phyloP scores from a whole-genome alignment of 139 green algal genomes.

The Raphidocelis subcapitata region DNA sequence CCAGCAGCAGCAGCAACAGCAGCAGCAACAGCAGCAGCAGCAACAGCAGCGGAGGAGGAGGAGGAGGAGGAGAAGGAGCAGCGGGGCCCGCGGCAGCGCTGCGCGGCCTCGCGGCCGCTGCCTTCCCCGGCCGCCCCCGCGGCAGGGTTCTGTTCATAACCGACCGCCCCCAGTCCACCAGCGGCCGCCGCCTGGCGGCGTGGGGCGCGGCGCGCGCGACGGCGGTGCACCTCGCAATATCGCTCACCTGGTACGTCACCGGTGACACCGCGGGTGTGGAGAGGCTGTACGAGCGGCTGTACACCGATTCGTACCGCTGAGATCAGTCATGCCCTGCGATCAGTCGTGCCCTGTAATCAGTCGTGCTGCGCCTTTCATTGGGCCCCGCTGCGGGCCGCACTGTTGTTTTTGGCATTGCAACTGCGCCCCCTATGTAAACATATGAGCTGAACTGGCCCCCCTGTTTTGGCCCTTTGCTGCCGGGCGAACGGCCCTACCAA shows the following conservation, averaged over 20 bases:
- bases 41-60: neutral
- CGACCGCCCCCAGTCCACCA: constrained; percentile 42
- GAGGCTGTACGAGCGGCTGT: too few relatives aligned
- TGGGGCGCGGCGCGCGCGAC: constrained; percentile 56
- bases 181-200: constrained; percentile 57
- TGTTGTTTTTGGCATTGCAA: too few relatives aligned
- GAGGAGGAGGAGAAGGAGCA: neutral
- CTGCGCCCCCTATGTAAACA: too few relatives aligned
- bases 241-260: constrained; percentile 54
- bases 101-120: neutral
- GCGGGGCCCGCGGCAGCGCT: constrained; percentile 1
- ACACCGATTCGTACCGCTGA: too few relatives aligned
- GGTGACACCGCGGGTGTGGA: too few relatives aligned
- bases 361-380: too few relatives aligned
- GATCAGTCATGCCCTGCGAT: too few relatives aligned
- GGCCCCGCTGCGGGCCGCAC: too few relatives aligned
- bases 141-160: constrained; percentile 37
- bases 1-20: constrained; percentile 8
- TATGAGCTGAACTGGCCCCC: too few relatives aligned
- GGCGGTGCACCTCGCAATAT: constrained; percentile 52
- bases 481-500: too few relatives aligned
- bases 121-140: neutral
- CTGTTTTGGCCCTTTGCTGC: too few relatives aligned
- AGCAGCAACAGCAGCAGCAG: neutral
- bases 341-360: too few relatives aligned